Evolutionary conservation across 2,329 filamentous ascomycete genomes (phyloP), one percentile per base, ranked within the genome.

Genomic region (Nannizziopsis barbatae): DNA sequence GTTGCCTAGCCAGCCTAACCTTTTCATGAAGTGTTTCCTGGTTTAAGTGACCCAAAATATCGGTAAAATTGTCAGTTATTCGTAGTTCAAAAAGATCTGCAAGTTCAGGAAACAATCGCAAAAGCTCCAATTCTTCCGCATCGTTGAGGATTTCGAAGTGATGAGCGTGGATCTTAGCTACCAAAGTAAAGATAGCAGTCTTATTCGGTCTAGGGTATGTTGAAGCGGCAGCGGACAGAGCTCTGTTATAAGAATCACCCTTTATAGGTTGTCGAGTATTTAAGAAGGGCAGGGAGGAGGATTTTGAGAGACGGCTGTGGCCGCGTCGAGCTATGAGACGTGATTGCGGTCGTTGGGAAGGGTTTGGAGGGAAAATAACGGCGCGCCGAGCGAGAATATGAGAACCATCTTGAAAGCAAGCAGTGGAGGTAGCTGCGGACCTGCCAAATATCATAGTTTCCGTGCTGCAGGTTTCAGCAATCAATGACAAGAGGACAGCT

Each of bases 1-100:
- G 74, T 54, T 86, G 81, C 57, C 83, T 79, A 32, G 86, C 83
- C 56, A 79, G 73, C 49, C 84, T 78, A 30, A 86, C 86, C 49
- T 61, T 63, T 20, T 57, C 55, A 47, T 66, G 62, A 32, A 65
- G 46, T 4, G 59, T 58, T 42, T 63, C 56, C 31, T 59, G 49
- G 45, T 65, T 61, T 41, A 60, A 60, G 38, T 63, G 55, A 22
- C 59, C 59, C 38, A 66, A 53, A 12, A 60, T 55, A 11, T 60
- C 53, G 35, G 53, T 58, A 18, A 66, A 55, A 3, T 54, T 57
- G 27, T 64, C 54, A 17, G 60, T 54, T 18, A 62, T 48, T 12
- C 60, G 60, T 18, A 58, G 50, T n/a, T 55, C 53, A 15, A 62
- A 55, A 5, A 55, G 37, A 32, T 56, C 55, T 11, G 59, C 47